Percentiles rank a stretch among this genome's conserved stretches.
phyloP scores from a whole-genome alignment of 164 flowering plant species.

The Chimonanthus salicifolius region DNA sequence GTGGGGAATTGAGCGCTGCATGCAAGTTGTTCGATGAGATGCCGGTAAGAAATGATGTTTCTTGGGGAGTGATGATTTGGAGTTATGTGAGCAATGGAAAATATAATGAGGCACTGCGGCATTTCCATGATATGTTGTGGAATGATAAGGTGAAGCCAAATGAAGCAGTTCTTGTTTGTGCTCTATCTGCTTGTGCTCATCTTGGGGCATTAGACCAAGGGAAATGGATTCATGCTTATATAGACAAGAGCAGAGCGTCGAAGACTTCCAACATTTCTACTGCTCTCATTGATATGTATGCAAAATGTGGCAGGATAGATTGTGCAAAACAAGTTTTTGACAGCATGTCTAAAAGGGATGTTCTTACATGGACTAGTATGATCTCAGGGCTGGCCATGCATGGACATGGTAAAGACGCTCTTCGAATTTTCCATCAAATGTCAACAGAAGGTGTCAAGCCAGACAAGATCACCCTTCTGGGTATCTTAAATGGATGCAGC shows the following conservation, averaged over 20 bases:
- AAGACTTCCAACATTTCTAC: slow-evolving; percentile 31
- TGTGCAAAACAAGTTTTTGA: slow-evolving; percentile 19
- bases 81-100: slow-evolving; percentile 33
- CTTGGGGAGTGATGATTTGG: slow-evolving; percentile 51
- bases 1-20: slow-evolving; percentile 37
- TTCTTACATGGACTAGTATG: slow-evolving; percentile 24
- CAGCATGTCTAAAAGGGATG: slow-evolving; percentile 13
- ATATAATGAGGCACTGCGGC: slow-evolving; percentile 36
- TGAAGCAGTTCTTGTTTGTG: slow-evolving; percentile 54
- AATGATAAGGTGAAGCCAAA: slow-evolving; percentile 30
- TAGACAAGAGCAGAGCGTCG: slow-evolving; percentile 22
- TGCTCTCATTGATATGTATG: slow-evolving; percentile 42
- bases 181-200: slow-evolving; percentile 52
- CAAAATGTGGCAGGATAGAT: slow-evolving; percentile 25
- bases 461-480: slow-evolving; percentile 19
- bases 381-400: slow-evolving; percentile 28
- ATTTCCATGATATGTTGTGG: slow-evolving; percentile 33
- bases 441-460: slow-evolving; percentile 15
- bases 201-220: slow-evolving; percentile 58
- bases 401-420: slow-evolving; percentile 19
- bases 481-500: slow-evolving; percentile 27
- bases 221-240: slow-evolving; percentile 36
- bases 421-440: slow-evolving; percentile 21
- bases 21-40: slow-evolving; percentile 29
- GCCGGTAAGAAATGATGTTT: slow-evolving; percentile 42